These are phyloP conservation scores for Ceratocystis diversiconidia DNA, from an alignment of 2,329 filamentous ascomycete species.

Conservation along the genomic window DNA sequence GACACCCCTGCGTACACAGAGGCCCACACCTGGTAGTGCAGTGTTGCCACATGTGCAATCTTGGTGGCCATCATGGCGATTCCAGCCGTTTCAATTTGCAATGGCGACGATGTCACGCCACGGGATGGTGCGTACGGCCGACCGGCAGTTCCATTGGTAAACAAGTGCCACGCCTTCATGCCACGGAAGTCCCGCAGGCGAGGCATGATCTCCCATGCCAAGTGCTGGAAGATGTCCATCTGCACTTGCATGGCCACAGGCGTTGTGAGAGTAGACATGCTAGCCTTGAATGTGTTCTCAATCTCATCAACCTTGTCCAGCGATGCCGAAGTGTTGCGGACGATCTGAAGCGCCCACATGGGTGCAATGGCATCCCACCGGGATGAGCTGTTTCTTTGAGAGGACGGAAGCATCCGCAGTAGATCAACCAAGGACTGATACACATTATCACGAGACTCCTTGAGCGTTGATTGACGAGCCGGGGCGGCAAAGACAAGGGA, in stretches of 20 bases:
- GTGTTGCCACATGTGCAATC: constrained; percentile 65
- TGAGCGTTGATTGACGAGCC: constrained; percentile 30
- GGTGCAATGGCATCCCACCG: constrained; percentile 41
- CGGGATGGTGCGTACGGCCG: constrained; percentile 20
- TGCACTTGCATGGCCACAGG: constrained; percentile 32
- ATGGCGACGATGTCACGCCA: constrained; percentile 26
- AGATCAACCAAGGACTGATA: constrained; percentile 41
- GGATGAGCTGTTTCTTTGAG: constrained; percentile 24
- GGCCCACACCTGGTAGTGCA: constrained; percentile 86
- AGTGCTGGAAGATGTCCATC: constrained; percentile 30
- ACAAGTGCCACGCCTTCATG: constrained; percentile 27
- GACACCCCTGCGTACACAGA: constrained; percentile 26
- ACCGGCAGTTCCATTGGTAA: constrained; percentile 36
- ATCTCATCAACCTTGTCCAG: constrained; percentile 34
- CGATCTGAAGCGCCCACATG: constrained; percentile 42
- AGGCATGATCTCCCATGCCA: constrained; percentile 26
- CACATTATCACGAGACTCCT: constrained; percentile 33
- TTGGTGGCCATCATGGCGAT: constrained; percentile 58
- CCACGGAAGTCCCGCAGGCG: constrained; percentile 17
- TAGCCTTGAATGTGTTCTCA: constrained; percentile 34
- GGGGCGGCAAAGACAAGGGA: constrained; percentile 28
- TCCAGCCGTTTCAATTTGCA: constrained; percentile 35
- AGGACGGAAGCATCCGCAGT: constrained; percentile 35
- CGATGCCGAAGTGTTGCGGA: constrained; percentile 41
- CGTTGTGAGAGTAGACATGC: constrained; percentile 31